Evolutionary conservation across 2,329 filamentous ascomycete genomes (phyloP).

Genomic region (Scopulariopsis brevicaulis): DNA sequence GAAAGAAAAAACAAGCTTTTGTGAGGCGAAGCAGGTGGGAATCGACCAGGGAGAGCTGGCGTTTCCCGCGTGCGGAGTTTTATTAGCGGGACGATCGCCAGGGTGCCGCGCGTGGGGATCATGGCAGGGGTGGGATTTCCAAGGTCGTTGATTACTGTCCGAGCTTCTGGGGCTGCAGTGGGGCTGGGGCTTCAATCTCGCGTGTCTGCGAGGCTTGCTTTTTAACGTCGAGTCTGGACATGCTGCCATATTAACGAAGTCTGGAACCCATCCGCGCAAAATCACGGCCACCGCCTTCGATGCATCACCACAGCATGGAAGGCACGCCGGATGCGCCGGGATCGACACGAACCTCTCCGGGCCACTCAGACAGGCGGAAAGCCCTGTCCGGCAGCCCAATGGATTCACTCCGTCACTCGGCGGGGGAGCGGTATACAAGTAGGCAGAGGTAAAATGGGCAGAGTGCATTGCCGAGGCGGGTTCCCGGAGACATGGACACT

Average conservation of each 20-base stretch:
- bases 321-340: not conserved
- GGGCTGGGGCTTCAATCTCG: not conserved
- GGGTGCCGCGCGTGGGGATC: not conserved
- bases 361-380: not conserved
- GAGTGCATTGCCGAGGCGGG: not conserved
- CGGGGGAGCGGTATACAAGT: not conserved
- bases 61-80: not conserved
- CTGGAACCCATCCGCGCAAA: too few species aligned
- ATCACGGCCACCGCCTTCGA: too few species aligned
- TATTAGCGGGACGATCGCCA: not conserved
- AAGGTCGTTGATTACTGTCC: not conserved
- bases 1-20: not conserved
- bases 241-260: too few species aligned
- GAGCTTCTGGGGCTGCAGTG: not conserved
- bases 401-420: not conserved
- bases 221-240: too few species aligned
- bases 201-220: not conserved
- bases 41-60: not conserved
- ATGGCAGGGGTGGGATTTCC: not conserved
- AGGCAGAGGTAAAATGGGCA: not conserved
- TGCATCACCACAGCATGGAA: not conserved
- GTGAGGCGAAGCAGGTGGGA: not conserved
- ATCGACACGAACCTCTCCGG: not conserved
- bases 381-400: not conserved
- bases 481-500: not conserved